Conservation (phyloP, 2,329 filamentous ascomycete species). For the Colletotrichum lindemuthianum region DNA sequence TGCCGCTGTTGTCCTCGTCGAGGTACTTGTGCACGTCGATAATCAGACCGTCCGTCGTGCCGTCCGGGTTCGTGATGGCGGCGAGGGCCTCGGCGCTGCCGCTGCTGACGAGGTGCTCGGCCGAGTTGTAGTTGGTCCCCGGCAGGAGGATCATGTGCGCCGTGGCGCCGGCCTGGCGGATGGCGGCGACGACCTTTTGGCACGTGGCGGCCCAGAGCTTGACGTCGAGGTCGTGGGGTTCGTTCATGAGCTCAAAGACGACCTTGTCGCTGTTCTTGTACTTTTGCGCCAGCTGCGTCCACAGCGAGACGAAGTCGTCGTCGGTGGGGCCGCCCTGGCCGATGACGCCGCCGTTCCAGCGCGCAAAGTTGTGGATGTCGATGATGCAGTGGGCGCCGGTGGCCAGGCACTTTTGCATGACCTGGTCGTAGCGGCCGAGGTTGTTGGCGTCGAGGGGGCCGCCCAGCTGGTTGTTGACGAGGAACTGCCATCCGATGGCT, state of each 20-base stretch:
- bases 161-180: slow-evolving; percentile 71
- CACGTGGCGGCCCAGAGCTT: slow-evolving; percentile 67
- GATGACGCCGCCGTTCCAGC: slow-evolving; percentile 70
- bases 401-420: slow-evolving; percentile 65
- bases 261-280: slow-evolving; percentile 65
- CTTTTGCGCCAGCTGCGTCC: slow-evolving; percentile 66
- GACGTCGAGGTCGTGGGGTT: slow-evolving; percentile 70
- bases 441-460: slow-evolving; percentile 59
- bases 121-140: slow-evolving; percentile 68
- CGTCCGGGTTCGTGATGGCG: slow-evolving; percentile 67
- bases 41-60: slow-evolving; percentile 63
- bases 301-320: slow-evolving; percentile 66
- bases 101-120: slow-evolving; percentile 57
- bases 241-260: slow-evolving; percentile 76
- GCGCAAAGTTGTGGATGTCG: slow-evolving; percentile 67
- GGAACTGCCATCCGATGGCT: slow-evolving; percentile 64
- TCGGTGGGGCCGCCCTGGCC: slow-evolving; percentile 73
- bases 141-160: slow-evolving; percentile 72
- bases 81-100: slow-evolving; percentile 62
- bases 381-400: slow-evolving; percentile 69
- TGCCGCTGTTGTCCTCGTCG: slow-evolving; percentile 66
- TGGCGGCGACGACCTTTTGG: slow-evolving; percentile 72
- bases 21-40: slow-evolving; percentile 72
- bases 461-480: slow-evolving; percentile 63
- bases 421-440: slow-evolving; percentile 61